Evolutionary conservation across 2,329 filamentous ascomycete genomes (phyloP).

Genomic region (Sporothrix pseudoabietina): DNA sequence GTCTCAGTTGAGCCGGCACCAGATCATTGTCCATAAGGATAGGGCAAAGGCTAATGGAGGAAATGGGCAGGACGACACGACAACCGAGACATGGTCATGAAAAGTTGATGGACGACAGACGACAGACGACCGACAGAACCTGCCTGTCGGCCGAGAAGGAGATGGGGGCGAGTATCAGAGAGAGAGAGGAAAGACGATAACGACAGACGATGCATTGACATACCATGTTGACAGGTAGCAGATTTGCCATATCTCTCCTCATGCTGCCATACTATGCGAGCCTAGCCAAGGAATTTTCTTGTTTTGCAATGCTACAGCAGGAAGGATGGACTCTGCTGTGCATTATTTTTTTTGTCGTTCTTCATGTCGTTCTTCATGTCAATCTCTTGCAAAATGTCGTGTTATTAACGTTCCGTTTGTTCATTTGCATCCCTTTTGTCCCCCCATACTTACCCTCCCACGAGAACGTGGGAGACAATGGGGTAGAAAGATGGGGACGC

Average conservation of each 20-base stretch:
- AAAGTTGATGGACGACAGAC: not conserved
- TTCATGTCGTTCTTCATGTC: not conserved
- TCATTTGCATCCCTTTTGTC: too few relatives aligned
- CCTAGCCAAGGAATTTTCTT: not conserved
- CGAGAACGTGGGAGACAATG: not conserved
- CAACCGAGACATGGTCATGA: not conserved
- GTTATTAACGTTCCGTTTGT: not conserved
- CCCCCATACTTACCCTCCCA: not conserved
- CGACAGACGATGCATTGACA: not conserved
- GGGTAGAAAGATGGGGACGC: not conserved
- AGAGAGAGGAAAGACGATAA: not conserved
- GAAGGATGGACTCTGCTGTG: not conserved
- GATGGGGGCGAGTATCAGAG: not conserved
- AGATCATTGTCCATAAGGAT: not conserved
- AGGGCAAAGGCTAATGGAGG: not conserved
- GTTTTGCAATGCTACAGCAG: not conserved
- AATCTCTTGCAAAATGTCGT: not conserved
- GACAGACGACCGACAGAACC: not conserved
- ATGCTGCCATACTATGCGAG: not conserved
- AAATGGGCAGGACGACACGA: not conserved
- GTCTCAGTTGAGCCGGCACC: not conserved
- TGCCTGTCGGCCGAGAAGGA: not conserved
- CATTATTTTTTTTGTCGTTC: not conserved
- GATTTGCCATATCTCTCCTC: not conserved
- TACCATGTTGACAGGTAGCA: slow-evolving; percentile 3